Conservation (phyloP, 2,329 filamentous ascomycete species). For the Botryosphaeria dothidea region DNA sequence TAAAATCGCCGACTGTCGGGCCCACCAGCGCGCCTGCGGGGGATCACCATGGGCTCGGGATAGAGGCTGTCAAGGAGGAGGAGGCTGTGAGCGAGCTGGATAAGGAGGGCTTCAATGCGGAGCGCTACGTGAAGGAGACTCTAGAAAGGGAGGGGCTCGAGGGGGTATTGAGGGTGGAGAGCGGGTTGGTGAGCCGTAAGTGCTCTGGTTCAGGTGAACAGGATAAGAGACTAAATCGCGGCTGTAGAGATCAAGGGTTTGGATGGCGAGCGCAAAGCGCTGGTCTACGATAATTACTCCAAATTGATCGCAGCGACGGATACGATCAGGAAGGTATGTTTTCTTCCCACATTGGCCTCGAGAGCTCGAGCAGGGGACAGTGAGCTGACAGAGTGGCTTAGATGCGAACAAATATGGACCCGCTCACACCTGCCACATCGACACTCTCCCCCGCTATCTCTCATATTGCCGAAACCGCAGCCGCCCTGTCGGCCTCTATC, state of each 20-base stretch:
- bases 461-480: constrained; percentile 67
- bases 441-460: constrained; percentile 73
- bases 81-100: constrained; percentile 70
- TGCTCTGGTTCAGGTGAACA: neutral
- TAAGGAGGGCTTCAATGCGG: constrained; percentile 68
- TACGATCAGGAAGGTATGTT: constrained; percentile 75
- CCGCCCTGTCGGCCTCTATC: constrained; percentile 41
- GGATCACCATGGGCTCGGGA: constrained; percentile 33
- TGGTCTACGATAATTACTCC: constrained; percentile 98
- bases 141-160: constrained; percentile 65
- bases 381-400: constrained; percentile 28
- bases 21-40: constrained; percentile 41
- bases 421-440: constrained; percentile 70
- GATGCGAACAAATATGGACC: constrained; percentile 82
- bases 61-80: constrained; percentile 50
- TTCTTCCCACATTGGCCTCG: neutral
- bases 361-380: too few relatives aligned
- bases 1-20: constrained; percentile 55
- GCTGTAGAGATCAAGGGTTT: constrained; percentile 77
- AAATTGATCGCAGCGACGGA: constrained; percentile 96
- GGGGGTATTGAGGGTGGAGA: constrained; percentile 70
- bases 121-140: constrained; percentile 65
- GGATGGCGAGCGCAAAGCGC: constrained; percentile 92
- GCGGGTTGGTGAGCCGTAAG: constrained; percentile 60
- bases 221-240: neutral